Evolutionary conservation across 345 rosid genomes (phyloP).

Genomic region (Citrus maxima): DNA sequence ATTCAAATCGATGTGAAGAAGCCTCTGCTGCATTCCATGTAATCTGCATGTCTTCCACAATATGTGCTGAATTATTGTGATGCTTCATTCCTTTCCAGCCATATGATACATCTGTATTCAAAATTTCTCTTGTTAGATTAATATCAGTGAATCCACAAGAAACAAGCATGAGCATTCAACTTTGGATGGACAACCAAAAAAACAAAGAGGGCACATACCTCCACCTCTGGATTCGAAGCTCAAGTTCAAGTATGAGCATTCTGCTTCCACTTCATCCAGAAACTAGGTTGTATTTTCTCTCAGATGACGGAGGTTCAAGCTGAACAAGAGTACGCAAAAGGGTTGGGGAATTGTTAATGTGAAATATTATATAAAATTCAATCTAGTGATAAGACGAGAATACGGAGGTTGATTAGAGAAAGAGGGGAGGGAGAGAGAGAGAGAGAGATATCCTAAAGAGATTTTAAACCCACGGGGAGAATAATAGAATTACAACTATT

Average conservation of each 20-base stretch:
- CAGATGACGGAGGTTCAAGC: background rate
- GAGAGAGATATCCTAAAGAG: background rate
- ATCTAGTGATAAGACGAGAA: background rate
- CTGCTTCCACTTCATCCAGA: background rate
- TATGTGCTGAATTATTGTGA: background rate
- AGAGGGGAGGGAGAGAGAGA: background rate
- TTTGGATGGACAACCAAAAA: background rate
- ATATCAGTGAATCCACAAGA: background rate
- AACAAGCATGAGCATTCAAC: background rate
- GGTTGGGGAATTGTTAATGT: background rate
- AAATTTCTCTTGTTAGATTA: background rate
- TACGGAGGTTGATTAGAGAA: background rate
- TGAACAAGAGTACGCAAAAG: background rate
- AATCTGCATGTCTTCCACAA: background rate
- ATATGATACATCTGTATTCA: background rate
- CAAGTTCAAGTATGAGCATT: background rate
- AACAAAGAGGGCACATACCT: background rate
- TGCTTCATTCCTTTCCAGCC: background rate
- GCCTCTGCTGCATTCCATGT: background rate
- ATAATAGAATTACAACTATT: background rate
- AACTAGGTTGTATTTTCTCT: background rate
- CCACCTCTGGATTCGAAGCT: background rate
- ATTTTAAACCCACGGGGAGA: background rate
- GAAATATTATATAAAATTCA: background rate
- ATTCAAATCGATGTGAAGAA: background rate